These are phyloP conservation scores for Amanita brunnescens DNA, from an alignment of 768 basidiomycete genomes.

Conservation along the genomic window DNA sequence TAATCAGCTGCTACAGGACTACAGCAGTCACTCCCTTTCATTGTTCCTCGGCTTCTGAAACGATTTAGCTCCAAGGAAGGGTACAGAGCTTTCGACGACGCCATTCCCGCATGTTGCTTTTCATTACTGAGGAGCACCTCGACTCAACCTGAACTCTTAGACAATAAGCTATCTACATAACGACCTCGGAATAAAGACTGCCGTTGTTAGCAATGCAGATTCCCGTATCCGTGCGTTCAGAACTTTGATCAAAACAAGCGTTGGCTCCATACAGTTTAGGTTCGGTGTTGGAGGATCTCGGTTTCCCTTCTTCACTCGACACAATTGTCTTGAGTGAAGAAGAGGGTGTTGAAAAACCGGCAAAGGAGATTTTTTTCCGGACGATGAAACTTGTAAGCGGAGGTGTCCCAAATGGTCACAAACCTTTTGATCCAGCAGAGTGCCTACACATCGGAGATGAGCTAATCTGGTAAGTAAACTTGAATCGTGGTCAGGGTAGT, in stretches of 20 bases:
- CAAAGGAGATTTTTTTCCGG: slow-evolving; percentile 45
- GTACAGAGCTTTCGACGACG: slow-evolving; percentile 36
- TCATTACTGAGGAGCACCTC: background rate
- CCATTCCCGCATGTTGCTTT: slow-evolving; percentile 21
- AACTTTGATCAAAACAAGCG: background rate
- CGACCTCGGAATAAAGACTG: slow-evolving; percentile 37
- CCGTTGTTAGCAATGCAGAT: slow-evolving; percentile 68
- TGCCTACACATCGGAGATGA: slow-evolving; percentile 75
- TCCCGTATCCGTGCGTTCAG: slow-evolving; percentile 47
- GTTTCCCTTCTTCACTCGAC: slow-evolving; percentile 36
- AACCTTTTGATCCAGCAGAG: slow-evolving; percentile 27
- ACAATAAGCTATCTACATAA: slow-evolving; percentile 39
- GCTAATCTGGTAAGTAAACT: slow-evolving; percentile 39
- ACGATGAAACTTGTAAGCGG: slow-evolving; percentile 28
- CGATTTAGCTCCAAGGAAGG: slow-evolving; percentile 67
- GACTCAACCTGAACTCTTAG: slow-evolving; percentile 5
- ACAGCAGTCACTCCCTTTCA: slow-evolving; percentile 39
- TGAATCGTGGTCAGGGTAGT: background rate
- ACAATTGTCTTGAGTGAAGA: slow-evolving; percentile 65
- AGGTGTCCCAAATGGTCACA: slow-evolving; percentile 6
- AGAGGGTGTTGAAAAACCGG: slow-evolving; percentile 63
- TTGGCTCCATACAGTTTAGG: slow-evolving; percentile 19
- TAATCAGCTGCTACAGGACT: slow-evolving; percentile 32
- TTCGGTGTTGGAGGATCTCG: slow-evolving; percentile 51
- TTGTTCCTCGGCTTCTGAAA: slow-evolving; percentile 52